A percentile compares a stretch with the other conserved stretches of the same genome.
Conservation (phyloP, 495 filamentous ascomycete species). For the Aspergillus olivimuriae region DNA sequence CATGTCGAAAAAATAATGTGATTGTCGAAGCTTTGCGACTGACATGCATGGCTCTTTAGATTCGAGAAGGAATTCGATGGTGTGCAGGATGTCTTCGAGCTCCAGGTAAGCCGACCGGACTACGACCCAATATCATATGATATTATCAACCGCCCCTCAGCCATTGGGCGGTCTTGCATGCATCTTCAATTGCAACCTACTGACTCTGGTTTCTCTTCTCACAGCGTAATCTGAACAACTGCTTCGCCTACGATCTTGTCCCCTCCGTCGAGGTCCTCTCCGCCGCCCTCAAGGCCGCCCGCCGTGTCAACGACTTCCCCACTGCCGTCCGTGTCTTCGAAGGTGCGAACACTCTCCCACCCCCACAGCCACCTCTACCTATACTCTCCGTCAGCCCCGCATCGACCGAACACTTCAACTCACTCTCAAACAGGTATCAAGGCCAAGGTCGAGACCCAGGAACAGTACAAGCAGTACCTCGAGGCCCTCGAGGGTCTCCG, state of each 20-base stretch:
- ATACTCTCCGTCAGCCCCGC: too few species aligned
- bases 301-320: slow-evolving; percentile 97
- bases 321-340: slow-evolving; percentile 98
- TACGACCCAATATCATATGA: background rate
- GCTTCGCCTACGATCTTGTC: slow-evolving; percentile 99
- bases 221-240: slow-evolving; percentile 99
- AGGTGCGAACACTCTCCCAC: too few species aligned
- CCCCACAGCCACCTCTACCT: too few species aligned
- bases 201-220: background rate
- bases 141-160: slow-evolving; percentile 11
- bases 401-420: slow-evolving; percentile 3
- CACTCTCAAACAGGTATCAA: slow-evolving; percentile 68
- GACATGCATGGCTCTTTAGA: too few species aligned
- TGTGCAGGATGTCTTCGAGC: slow-evolving; percentile 98
- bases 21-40: too few species aligned
- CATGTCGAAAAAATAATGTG: too few species aligned
- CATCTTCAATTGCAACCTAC: background rate
- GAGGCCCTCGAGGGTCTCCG: slow-evolving; percentile 84
- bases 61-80: slow-evolving; percentile 98
- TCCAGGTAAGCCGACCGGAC: slow-evolving; percentile 66
- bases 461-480: slow-evolving; percentile 97
- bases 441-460: slow-evolving; percentile 97
- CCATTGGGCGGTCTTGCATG: slow-evolving; percentile 13
- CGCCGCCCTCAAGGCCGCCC: slow-evolving; percentile 83
- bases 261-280: slow-evolving; percentile 87